These are phyloP conservation scores for Talaromyces sp. DNA, from an alignment of 2,329 filamentous ascomycete species.

Conservation along the genomic window DNA sequence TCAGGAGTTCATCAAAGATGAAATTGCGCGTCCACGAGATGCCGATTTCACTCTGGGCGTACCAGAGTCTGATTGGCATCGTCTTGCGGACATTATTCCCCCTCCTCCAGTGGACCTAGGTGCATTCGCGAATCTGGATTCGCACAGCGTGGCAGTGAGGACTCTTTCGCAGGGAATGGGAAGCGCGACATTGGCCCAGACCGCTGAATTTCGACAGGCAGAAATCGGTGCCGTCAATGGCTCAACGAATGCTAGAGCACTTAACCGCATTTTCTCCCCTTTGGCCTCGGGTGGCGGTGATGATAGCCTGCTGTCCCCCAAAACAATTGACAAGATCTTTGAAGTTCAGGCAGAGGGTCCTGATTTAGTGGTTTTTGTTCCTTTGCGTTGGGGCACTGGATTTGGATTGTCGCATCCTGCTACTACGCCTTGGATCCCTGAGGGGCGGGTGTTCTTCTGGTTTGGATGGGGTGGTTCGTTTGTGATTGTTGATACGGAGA, in stretches of 20 bases:
- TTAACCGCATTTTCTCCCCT: conserved; percentile 41
- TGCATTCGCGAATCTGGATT: neutral
- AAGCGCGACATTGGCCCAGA: conserved; percentile 19
- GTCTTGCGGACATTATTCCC: conserved; percentile 35
- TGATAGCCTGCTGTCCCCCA: conserved; percentile 35
- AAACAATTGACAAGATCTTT: conserved; percentile 44
- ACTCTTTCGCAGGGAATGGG: conserved; percentile 25
- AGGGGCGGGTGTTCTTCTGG: conserved; percentile 39
- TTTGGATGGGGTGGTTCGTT: conserved; percentile 45
- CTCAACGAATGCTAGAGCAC: conserved; percentile 41
- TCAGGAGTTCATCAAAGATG: conserved; percentile 41
- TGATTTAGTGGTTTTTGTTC: conserved; percentile 36
- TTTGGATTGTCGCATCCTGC: conserved; percentile 33
- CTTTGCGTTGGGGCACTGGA: conserved; percentile 42
- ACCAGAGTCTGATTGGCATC: conserved; percentile 38
- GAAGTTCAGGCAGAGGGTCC: conserved; percentile 39
- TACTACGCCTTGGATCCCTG: conserved; percentile 22
- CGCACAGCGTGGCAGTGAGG: conserved; percentile 1
- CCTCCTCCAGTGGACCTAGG: conserved; percentile 19
- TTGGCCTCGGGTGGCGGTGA: conserved; percentile 29
- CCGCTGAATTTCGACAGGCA: conserved; percentile 32
- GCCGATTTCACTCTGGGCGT: conserved; percentile 48
- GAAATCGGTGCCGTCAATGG: conserved; percentile 45
- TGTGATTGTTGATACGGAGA: conserved; percentile 41
- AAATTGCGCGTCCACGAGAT: conserved; percentile 39